These are phyloP conservation scores for Heterobasidion annosum DNA, from an alignment of 1,284 basidiomycete genomes.

Conservation along the genomic window DNA sequence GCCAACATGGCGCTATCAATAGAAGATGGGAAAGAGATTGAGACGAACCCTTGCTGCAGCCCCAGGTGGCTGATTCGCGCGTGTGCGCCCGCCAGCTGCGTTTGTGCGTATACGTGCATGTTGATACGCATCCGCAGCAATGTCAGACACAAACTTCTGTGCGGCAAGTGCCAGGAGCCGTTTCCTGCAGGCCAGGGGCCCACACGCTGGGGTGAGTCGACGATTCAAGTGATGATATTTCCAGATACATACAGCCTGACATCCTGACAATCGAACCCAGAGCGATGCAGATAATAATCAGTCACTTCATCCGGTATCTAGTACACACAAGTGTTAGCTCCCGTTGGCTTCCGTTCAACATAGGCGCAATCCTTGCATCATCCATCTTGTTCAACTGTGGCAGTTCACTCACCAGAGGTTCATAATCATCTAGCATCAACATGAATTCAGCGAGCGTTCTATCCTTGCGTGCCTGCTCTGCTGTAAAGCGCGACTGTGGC, in stretches of 20 bases:
- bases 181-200: constrained; percentile 46
- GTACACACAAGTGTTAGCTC: neutral
- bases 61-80: constrained; percentile 49
- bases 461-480: constrained; percentile 83
- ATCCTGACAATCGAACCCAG: constrained; percentile 96
- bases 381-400: too few relatives aligned
- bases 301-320: constrained; percentile 98
- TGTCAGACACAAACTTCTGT: constrained; percentile 97
- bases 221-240: neutral
- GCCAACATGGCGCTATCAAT: neutral
- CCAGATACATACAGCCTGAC: constrained; percentile 65
- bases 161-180: constrained; percentile 91
- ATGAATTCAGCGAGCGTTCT: constrained; percentile 91
- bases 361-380: neutral
- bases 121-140: constrained; percentile 95
- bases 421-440: constrained; percentile 93
- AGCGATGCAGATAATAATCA: constrained; percentile 93
- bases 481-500: constrained; percentile 52
- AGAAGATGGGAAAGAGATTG: neutral
- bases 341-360: neutral
- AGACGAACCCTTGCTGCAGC: constrained; percentile 47
- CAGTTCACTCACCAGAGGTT: constrained; percentile 64
- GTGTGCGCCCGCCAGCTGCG: constrained; percentile 58
- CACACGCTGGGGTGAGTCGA: neutral
- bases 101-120: constrained; percentile 93